Conservation (phyloP, 2,329 filamentous ascomycete species). For the Aspergillus versicolor region DNA sequence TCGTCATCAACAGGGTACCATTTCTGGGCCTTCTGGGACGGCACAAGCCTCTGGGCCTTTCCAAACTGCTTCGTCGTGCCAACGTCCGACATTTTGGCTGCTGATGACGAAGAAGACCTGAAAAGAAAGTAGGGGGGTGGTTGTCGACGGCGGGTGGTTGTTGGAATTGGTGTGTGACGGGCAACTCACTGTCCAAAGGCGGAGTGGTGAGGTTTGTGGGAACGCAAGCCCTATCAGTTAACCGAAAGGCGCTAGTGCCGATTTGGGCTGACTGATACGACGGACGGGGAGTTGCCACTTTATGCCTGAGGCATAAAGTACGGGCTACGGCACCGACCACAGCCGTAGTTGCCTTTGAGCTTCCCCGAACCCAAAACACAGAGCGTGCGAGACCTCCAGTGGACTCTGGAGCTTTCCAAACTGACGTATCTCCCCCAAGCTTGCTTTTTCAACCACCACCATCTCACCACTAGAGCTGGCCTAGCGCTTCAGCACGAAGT, state of each 20-base stretch:
- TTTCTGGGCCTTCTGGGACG: slow-evolving; percentile 92
- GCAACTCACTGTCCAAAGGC: slow-evolving; percentile 38
- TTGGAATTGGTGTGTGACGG: slow-evolving; percentile 42
- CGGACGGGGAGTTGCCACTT: slow-evolving; percentile 8
- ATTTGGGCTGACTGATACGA: slow-evolving; percentile 25
- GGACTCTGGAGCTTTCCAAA: slow-evolving; percentile 7
- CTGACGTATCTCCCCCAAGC: slow-evolving; percentile 30
- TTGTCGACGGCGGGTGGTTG: slow-evolving; percentile 45
- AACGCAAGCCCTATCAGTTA: slow-evolving; percentile 40
- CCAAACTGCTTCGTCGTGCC: slow-evolving; percentile 89
- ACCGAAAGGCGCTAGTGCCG: slow-evolving; percentile 40
- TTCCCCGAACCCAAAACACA: slow-evolving; percentile 9
- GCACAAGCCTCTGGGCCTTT: slow-evolving; percentile 91
- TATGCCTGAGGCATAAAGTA: slow-evolving; percentile 13
- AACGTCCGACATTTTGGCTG: slow-evolving; percentile 57
- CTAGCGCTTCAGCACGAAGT: neutral
- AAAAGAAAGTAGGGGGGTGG: slow-evolving; percentile 33
- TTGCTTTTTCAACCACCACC: slow-evolving; percentile 13
- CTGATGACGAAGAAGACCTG: slow-evolving; percentile 41
- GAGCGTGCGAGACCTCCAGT: neutral
- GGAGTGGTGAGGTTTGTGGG: slow-evolving; percentile 45
- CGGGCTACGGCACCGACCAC: slow-evolving; percentile 6
- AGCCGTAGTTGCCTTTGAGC: slow-evolving; percentile 10
- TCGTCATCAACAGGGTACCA: slow-evolving; percentile 98
- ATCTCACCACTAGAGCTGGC: neutral